Evolutionary conservation across 805 yeast species (phyloP).

Genomic region (Zygotorulaspora danielsina): DNA sequence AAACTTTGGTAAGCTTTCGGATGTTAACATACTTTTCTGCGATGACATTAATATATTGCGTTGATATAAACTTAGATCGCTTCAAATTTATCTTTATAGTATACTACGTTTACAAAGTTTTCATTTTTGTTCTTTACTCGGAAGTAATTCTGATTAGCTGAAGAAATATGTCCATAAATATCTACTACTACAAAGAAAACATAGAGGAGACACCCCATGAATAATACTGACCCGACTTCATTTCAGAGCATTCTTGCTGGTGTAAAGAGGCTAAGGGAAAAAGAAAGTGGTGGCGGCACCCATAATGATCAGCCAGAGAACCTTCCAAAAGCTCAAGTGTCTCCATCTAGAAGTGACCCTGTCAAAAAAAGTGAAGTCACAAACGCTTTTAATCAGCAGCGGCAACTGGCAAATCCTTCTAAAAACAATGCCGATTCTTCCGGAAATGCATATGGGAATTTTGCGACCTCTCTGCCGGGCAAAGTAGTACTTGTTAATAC

Average conservation of each 20-base stretch:
- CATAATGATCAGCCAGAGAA: slow-evolving; percentile 2
- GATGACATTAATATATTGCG: slow-evolving; percentile 22
- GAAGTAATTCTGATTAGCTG: not conserved
- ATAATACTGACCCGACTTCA: slow-evolving; percentile 51
- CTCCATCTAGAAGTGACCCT: slow-evolving; percentile 1
- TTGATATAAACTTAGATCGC: not conserved
- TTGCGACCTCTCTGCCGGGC: slow-evolving; percentile 9
- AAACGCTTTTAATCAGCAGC: slow-evolving; percentile 22
- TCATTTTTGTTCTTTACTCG: not conserved
- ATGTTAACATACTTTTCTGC: slow-evolving; percentile 27
- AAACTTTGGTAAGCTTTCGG: too few relatives aligned
- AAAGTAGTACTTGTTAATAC: slow-evolving; percentile 52
- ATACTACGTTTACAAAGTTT: not conserved
- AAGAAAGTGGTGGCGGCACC: slow-evolving; percentile 24
- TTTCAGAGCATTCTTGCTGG: slow-evolving; percentile 69
- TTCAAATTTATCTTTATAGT: not conserved
- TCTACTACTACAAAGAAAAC: not conserved
- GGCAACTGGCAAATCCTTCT: slow-evolving; percentile 14
- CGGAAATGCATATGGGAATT: slow-evolving; percentile 4
- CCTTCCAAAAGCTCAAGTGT: slow-evolving; percentile 2
- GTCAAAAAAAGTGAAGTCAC: slow-evolving; percentile 8
- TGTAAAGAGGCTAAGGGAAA: slow-evolving; percentile 56
- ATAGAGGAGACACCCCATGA: slow-evolving; percentile 17
- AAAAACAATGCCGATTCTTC: slow-evolving; percentile 18
- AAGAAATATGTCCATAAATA: not conserved